Conservation (phyloP, 2,329 filamentous ascomycete genomes). For the Diaporthe vexans region DNA sequence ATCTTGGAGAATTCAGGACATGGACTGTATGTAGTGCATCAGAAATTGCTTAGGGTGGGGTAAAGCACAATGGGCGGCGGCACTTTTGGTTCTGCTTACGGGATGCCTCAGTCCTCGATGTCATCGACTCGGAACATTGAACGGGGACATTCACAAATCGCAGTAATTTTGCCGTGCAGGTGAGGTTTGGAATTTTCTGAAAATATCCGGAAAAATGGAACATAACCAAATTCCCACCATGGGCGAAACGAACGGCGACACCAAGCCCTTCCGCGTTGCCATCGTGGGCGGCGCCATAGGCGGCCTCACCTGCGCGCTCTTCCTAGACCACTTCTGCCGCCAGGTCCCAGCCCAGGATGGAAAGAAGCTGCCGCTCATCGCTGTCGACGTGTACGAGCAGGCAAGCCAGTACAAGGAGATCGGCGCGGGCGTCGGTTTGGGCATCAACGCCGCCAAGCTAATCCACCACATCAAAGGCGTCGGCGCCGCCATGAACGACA, state of each 20-base stretch:
- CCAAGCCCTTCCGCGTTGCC: slow-evolving; percentile 35
- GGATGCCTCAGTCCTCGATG: background rate
- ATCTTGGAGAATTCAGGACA: background rate
- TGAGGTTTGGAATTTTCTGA: rapidly evolving
- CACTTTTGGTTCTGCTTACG: slow-evolving; percentile 14
- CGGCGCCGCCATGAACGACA: slow-evolving; percentile 30
- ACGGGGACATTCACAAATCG: background rate
- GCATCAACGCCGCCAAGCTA: slow-evolving; percentile 53
- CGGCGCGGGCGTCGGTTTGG: slow-evolving; percentile 43
- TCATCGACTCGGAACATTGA: slow-evolving; percentile 12
- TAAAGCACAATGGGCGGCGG: background rate
- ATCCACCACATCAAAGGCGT: slow-evolving; percentile 34
- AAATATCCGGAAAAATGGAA: background rate
- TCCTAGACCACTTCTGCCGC: slow-evolving; percentile 38
- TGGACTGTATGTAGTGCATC: background rate
- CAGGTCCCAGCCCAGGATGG: background rate
- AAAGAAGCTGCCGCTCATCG: background rate
- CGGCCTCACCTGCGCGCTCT: slow-evolving; percentile 35
- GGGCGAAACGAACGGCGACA: slow-evolving; percentile 3
- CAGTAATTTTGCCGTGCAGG: no score
- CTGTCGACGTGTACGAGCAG: slow-evolving; percentile 39
- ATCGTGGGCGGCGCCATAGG: slow-evolving; percentile 39
- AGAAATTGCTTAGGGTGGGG: slow-evolving; percentile 13
- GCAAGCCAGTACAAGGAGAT: slow-evolving; percentile 38
- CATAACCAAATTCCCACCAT: background rate